A percentile compares a stretch with the other conserved stretches of the same genome.
phyloP scores from a whole-genome alignment of 805 yeast species.

The Komagataella populi region DNA sequence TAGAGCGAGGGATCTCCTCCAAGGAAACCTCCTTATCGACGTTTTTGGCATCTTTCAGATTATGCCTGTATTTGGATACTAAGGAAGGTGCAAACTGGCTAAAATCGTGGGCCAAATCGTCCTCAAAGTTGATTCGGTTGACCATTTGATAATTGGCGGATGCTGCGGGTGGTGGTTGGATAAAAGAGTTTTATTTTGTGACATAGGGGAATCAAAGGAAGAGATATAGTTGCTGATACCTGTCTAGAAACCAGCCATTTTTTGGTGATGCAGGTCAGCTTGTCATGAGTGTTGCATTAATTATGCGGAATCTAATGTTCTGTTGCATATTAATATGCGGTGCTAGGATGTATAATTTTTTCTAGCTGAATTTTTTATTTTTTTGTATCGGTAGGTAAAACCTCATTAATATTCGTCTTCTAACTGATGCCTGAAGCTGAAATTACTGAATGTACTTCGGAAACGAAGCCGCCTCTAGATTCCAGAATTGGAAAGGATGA shows the following conservation, averaged over 20 bases:
- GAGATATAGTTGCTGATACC: neutral
- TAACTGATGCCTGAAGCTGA: neutral
- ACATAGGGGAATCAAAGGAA: neutral
- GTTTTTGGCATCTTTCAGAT: neutral
- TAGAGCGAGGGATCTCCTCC: neutral
- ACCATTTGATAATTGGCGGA: neutral
- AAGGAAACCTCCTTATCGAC: neutral
- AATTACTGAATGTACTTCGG: constrained; percentile 1
- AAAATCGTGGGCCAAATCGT: neutral
- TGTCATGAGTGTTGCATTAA: neutral
- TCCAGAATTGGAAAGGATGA: constrained; percentile 69
- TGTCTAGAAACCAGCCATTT: neutral
- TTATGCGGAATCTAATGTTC: neutral
- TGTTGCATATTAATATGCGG: neutral
- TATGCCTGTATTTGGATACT: neutral
- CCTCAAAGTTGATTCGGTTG: neutral
- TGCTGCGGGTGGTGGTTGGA: neutral
- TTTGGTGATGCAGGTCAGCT: neutral
- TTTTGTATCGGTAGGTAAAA: too few relatives aligned
- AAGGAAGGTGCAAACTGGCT: neutral
- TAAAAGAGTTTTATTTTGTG: neutral
- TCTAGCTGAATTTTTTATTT: too few relatives aligned
- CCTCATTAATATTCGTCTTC: neutral
- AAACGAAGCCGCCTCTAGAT: constrained; percentile 29
- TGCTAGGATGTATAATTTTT: neutral